A percentile compares a stretch with the other conserved stretches of the same genome.
Conservation (phyloP, 1,139 yeast species). For the Candida sp. region DNA sequence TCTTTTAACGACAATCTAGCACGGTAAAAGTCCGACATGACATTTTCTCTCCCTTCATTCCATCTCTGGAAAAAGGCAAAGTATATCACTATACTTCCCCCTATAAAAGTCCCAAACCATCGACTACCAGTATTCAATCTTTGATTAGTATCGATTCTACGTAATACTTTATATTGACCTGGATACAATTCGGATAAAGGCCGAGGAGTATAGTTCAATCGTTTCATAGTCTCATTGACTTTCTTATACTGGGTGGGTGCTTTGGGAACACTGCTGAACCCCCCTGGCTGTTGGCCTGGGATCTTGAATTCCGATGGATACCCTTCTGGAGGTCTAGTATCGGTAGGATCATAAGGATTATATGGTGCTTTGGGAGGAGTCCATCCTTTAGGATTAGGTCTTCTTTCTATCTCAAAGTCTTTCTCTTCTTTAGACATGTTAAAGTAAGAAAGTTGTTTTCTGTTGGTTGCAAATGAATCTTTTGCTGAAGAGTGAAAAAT, state of each 20-base stretch:
- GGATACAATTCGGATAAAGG: slow-evolving; percentile 74
- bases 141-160: slow-evolving; percentile 54
- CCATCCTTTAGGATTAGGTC: slow-evolving; percentile 86
- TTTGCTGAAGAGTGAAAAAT: no score
- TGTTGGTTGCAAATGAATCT: no score
- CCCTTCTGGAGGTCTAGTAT: slow-evolving; percentile 75
- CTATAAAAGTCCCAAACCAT: slow-evolving; percentile 47
- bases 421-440: slow-evolving; percentile 6
- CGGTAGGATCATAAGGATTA: slow-evolving; percentile 81
- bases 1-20: slow-evolving; percentile 57
- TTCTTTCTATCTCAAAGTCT: slow-evolving; percentile 29
- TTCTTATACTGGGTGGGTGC: slow-evolving; percentile 68
- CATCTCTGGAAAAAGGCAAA: slow-evolving; percentile 75
- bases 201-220: slow-evolving; percentile 74
- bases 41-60: slow-evolving; percentile 82
- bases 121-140: slow-evolving; percentile 55
- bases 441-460: no score
- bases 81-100: slow-evolving; percentile 46
- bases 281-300: slow-evolving; percentile 51
- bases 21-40: slow-evolving; percentile 67
- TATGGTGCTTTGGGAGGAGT: slow-evolving; percentile 79
- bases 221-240: slow-evolving; percentile 70
- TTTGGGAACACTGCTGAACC: slow-evolving; percentile 62
- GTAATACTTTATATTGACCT: slow-evolving; percentile 72
- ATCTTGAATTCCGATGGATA: slow-evolving; percentile 75